These are phyloP conservation scores for Elongisporangium anandrum DNA, from an alignment of 352 stramenopile species.

Conservation along the genomic window DNA sequence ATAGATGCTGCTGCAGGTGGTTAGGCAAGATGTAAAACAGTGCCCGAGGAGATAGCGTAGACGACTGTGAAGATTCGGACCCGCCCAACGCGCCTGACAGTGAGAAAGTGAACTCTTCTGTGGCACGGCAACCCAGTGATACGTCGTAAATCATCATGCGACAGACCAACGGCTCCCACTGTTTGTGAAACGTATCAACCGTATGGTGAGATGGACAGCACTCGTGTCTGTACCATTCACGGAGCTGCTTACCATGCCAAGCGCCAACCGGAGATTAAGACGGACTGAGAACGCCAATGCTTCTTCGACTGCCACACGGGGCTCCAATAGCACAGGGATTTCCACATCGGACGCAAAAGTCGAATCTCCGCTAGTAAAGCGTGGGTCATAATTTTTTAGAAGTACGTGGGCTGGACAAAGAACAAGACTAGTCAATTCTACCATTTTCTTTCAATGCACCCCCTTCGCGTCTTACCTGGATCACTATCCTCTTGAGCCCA, in stretches of 20 bases:
- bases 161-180: conserved; percentile 65
- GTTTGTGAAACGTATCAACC: not conserved
- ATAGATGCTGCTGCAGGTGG: conserved; percentile 41
- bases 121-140: conserved; percentile 38
- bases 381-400: conserved; percentile 65
- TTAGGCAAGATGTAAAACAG: conserved; percentile 58
- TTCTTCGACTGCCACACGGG: conserved; percentile 44
- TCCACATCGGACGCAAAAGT: conserved; percentile 47
- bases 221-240: not conserved
- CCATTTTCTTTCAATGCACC: conserved; percentile 6
- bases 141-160: conserved; percentile 63
- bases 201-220: not conserved
- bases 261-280: conserved; percentile 34
- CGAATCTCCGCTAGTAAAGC: conserved; percentile 24
- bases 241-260: conserved; percentile 38
- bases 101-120: conserved; percentile 63
- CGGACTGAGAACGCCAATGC: conserved; percentile 41
- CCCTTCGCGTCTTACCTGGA: conserved; percentile 5
- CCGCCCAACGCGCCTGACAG: conserved; percentile 16
- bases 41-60: conserved; percentile 14
- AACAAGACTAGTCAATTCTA: not conserved
- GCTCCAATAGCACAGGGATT: conserved; percentile 32
- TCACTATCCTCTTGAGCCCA: not conserved
- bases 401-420: conserved; percentile 19
- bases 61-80: conserved; percentile 7